Base-by-base conservation (phyloP, 1,139 yeast species). In the Kurtzmaniella quercitrusa region DNA sequence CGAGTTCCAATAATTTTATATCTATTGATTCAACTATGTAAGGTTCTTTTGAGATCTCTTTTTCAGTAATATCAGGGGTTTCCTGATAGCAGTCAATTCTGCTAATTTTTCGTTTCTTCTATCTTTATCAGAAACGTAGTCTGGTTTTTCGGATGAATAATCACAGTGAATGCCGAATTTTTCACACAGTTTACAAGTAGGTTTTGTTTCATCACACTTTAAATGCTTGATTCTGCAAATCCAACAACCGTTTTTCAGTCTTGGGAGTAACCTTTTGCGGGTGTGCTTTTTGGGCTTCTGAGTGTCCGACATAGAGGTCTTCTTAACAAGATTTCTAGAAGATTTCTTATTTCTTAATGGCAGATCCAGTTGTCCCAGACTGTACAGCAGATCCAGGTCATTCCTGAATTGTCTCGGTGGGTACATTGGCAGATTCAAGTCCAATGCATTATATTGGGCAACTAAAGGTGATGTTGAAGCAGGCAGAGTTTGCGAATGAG, bases 201-300 rank as follows among this genome's bases (percentile, higher is more conserved):
- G 78, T 48, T 65, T 60, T 2, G 43, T 45, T 50, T 73, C 78
- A 50, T 73, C 75, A 53, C 78, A 73, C 53, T 73, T 73, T 49
- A 74, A 62, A 54, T 73, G 79, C 52, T 75, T 73, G 45, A 74
- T 69, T 43, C 79, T 62, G 51, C 80, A 75, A 41, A 71, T 69
- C 76, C 75, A 75, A 52, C 80, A 75, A 0, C 79, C 80, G 36
- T 59, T 66, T 45, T 67, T 69, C 6, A 76, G 67, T 41, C 78
- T 55, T 2, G 75, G 76, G 46, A 70, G 61, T 31, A 69, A 55
- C 45, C 75, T 62, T 51, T 73, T 62, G 42, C 77, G 58, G 15
- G 75, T 72, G 48, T 69, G 60, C 49, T 70, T 71, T 48, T 67
- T 69, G 15, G 63, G 60, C 42, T 52, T 54, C 42, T 23, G 18